phyloP scores from a whole-genome alignment of 2,329 filamentous ascomycete species.

The Conoideocrella luteorostrata region DNA sequence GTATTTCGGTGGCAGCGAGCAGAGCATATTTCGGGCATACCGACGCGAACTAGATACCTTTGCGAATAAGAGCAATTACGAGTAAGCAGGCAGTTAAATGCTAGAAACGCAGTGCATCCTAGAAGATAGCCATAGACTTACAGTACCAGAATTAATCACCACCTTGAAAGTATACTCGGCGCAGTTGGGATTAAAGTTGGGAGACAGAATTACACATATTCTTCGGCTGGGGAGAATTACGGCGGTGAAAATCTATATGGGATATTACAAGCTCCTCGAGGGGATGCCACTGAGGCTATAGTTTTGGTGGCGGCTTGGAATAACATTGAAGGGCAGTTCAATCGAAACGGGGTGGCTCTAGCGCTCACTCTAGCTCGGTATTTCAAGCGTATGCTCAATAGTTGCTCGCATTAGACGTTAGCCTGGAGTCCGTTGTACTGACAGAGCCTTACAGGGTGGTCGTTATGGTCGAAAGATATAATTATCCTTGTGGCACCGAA shows the following conservation, averaged over 20 bases:
- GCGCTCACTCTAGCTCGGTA: constrained; percentile 84
- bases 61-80: constrained; percentile 43
- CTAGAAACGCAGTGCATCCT: too few relatives aligned
- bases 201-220: constrained; percentile 81
- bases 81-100: constrained; percentile 34
- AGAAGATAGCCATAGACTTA: too few relatives aligned
- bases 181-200: constrained; percentile 81
- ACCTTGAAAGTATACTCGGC: constrained; percentile 67
- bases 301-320: constrained; percentile 86
- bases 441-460: constrained; percentile 60
- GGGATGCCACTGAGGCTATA: constrained; percentile 94
- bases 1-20: constrained; percentile 93
- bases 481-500: constrained; percentile 86
- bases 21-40: constrained; percentile 89
- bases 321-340: constrained; percentile 71
- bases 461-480: constrained; percentile 97
- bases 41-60: constrained; percentile 71
- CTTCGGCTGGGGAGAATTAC: constrained; percentile 66
- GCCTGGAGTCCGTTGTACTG: constrained; percentile 12
- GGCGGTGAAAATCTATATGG: constrained; percentile 88
- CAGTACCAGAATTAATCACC: constrained; percentile 53
- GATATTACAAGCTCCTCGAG: constrained; percentile 84
- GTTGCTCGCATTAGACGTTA: too few relatives aligned
- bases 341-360: constrained; percentile 80
- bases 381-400: constrained; percentile 71